Evolutionary conservation across 2,329 filamentous ascomycete species (phyloP).

Genomic region (Dendryphion nanum): DNA sequence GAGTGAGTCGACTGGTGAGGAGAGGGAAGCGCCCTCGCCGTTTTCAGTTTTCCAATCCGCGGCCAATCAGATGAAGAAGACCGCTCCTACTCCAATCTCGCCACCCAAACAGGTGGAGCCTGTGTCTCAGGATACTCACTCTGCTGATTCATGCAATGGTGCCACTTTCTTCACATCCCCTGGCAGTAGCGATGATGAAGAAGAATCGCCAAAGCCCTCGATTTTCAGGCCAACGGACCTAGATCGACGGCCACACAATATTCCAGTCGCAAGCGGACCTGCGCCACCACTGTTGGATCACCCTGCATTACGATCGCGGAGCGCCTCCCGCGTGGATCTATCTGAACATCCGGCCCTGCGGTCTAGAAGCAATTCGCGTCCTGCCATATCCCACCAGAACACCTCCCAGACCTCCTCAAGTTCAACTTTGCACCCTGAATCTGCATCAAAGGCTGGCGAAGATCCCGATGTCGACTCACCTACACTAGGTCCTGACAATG

Average conservation of each 20-base stretch:
- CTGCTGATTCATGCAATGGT: constrained; percentile 15
- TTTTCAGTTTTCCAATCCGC: constrained; percentile 50
- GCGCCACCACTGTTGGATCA: constrained; percentile 37
- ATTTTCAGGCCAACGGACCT: constrained; percentile 17
- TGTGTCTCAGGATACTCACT: constrained; percentile 8
- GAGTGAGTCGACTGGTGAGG: constrained; percentile 29
- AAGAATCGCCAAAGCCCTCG: constrained; percentile 15
- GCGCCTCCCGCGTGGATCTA: constrained; percentile 14
- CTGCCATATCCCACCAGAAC: constrained; percentile 3
- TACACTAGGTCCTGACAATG: constrained; percentile 65
- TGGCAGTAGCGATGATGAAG: constrained; percentile 33
- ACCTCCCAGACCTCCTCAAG: not conserved
- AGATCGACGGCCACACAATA: constrained; percentile 30
- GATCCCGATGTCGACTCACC: constrained; percentile 65
- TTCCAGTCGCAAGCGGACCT: constrained; percentile 31
- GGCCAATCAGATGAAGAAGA: constrained; percentile 43
- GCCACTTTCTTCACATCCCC: constrained; percentile 31
- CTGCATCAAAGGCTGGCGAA: constrained; percentile 11
- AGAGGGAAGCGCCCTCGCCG: constrained; percentile 31
- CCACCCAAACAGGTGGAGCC: constrained; percentile 12
- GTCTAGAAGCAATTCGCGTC: constrained; percentile 10
- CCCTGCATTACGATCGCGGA: constrained; percentile 36
- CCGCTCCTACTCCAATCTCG: constrained; percentile 12
- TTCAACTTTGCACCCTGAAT: constrained; percentile 7
- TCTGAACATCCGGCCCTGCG: constrained; percentile 11